A percentile compares a stretch with the other conserved stretches of the same genome.
phyloP scores from a whole-genome alignment of 2,329 filamentous ascomycete genomes.

The Clonostachys rhizophaga region DNA sequence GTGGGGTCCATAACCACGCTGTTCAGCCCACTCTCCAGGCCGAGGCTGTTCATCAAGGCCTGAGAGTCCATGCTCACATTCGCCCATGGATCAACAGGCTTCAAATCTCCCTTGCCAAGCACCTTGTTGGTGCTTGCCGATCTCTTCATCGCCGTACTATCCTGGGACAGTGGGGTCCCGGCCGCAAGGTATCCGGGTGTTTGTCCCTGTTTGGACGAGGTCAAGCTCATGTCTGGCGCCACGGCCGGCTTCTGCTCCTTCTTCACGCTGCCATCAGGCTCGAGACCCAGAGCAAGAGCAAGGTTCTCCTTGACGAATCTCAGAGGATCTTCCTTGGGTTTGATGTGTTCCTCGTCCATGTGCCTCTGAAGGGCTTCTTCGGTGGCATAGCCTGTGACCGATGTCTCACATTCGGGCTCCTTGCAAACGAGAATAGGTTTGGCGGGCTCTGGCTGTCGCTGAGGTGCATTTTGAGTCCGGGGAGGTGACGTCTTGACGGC shows the following conservation, averaged over 20 bases:
- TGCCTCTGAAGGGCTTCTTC: slow-evolving; percentile 51
- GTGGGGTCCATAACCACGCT: slow-evolving; percentile 48
- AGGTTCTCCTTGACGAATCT: slow-evolving; percentile 48
- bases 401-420: slow-evolving; percentile 49
- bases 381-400: slow-evolving; percentile 41
- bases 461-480: slow-evolving; percentile 2
- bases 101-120: slow-evolving; percentile 20
- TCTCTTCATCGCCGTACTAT: slow-evolving; percentile 37
- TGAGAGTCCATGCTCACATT: slow-evolving; percentile 47
- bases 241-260: slow-evolving; percentile 19
- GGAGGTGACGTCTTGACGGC: slow-evolving; percentile 7
- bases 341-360: slow-evolving; percentile 53
- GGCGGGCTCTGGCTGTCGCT: slow-evolving; percentile 21
- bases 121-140: slow-evolving; percentile 41
- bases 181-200: slow-evolving; percentile 35
- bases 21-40: slow-evolving; percentile 22
- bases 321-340: slow-evolving; percentile 48
- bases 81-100: slow-evolving; percentile 25
- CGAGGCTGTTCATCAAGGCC: slow-evolving; percentile 23
- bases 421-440: slow-evolving; percentile 44
- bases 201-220: slow-evolving; percentile 41
- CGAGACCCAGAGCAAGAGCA: slow-evolving; percentile 43
- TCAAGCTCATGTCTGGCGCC: slow-evolving; percentile 29
- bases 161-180: slow-evolving; percentile 47
- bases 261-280: slow-evolving; percentile 39